Conservation (phyloP, 305 asterid genomes). For the Fraxinus floribunda region DNA sequence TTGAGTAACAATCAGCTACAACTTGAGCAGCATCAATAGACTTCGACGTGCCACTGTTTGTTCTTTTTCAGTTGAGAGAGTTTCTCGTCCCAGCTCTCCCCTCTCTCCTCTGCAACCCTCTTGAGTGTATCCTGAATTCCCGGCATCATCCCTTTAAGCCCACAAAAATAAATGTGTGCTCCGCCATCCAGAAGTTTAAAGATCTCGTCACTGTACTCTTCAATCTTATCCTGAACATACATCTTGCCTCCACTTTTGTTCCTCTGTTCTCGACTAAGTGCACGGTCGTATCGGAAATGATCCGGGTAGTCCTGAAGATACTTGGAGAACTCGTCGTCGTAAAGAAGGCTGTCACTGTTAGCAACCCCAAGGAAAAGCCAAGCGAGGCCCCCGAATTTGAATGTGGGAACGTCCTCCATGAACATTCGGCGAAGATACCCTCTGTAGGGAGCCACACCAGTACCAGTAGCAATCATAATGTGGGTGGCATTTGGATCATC, state of each 20-base stretch:
- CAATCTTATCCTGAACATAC: constrained; percentile 97
- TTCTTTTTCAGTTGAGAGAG: constrained; percentile 80
- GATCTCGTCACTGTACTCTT: constrained; percentile 88
- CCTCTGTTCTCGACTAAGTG: constrained; percentile 90
- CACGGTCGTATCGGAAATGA: constrained; percentile 77
- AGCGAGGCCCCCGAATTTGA: constrained; percentile 82
- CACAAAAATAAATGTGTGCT: constrained; percentile 93
- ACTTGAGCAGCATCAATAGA: constrained; percentile 42
- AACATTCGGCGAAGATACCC: constrained; percentile 98
- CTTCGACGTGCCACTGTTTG: constrained; percentile 98
- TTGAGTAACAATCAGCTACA: background rate
- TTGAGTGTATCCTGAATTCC: constrained; percentile 93
- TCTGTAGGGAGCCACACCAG: constrained; percentile 92
- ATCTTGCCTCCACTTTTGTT: constrained; percentile 88
- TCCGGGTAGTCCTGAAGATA: constrained; percentile 74
- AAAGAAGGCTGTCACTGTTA: constrained; percentile 79
- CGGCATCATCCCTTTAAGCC: constrained; percentile 98
- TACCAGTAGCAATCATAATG: constrained; percentile 96
- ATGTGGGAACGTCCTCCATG: constrained; percentile 77
- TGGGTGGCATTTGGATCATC: constrained; percentile 85
- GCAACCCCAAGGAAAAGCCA: constrained; percentile 99
- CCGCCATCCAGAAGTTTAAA: constrained; percentile 84
- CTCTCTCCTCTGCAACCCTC: constrained; percentile 80
- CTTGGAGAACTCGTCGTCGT: constrained; percentile 78
- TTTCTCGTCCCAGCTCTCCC: constrained; percentile 91